Percentiles rank a stretch among this genome's conserved stretches.
Conservation (phyloP, 2,329 filamentous ascomycete species). For the Beauveria sp. region DNA sequence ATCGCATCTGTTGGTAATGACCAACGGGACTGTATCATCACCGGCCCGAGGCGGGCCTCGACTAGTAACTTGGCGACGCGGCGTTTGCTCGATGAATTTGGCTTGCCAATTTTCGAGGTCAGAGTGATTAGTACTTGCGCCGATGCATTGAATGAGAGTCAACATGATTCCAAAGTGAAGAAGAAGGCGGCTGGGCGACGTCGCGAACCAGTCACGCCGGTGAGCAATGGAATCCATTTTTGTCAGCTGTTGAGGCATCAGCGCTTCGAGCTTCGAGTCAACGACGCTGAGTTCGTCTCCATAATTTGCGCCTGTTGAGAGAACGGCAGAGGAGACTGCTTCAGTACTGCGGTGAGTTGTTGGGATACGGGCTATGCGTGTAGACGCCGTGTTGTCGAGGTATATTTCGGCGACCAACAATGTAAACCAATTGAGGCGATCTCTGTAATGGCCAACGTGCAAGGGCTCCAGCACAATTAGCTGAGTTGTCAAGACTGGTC, state of each 20-base stretch:
- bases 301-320: background rate
- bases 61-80: slow-evolving; percentile 18
- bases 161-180: background rate
- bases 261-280: background rate
- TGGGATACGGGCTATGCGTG: background rate
- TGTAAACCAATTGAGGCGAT: background rate
- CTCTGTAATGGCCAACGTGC: background rate
- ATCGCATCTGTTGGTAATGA: slow-evolving; percentile 64
- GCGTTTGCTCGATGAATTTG: slow-evolving; percentile 20
- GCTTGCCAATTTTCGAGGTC: slow-evolving; percentile 17
- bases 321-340: background rate
- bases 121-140: background rate
- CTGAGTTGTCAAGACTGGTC: background rate
- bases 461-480: background rate
- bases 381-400: background rate
- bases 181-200: background rate
- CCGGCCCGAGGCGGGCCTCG: slow-evolving; percentile 25
- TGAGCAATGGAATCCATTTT: background rate
- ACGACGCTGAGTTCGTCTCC: background rate
- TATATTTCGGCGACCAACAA: background rate
- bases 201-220: background rate
- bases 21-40: slow-evolving; percentile 46
- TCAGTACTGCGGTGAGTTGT: background rate
- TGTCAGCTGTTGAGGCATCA: background rate
- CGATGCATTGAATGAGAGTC: background rate